Base-by-base conservation (phyloP, 176 grass and related monocot genomes). In the Rhynchospora tenuis region DNA sequence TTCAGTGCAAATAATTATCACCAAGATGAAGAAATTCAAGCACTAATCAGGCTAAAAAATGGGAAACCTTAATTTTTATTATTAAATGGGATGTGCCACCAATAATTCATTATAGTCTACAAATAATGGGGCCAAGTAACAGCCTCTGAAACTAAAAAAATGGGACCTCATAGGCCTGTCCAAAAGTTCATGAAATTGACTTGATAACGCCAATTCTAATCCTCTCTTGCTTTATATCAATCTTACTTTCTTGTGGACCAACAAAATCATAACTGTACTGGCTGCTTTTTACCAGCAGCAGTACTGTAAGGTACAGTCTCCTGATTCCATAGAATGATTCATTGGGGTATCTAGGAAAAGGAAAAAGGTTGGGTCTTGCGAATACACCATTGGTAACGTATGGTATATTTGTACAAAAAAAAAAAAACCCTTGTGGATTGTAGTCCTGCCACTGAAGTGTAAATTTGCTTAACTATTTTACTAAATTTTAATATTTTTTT, bases 291-390 rank as follows among this genome's bases (percentile, higher is more conserved):
- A 74, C 15, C 24, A 56, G 23, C 14, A 54, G 1, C 72, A 76
- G 73, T 77, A 77, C 26, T 77, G 73, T 77, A 28, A 56, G 73
- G 73, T 76, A 76, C 73, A 76, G n/a, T 20, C 33, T 55, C 48
- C 24, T 55, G 73, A 50, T 56, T 33, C 55, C 19, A 31, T 55
- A 77, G 47, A 77, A 56, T 11, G 73, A 24, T 77, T 55, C 46
- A 51, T 74, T 61, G 48, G 38, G 27, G 6, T 81, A 38, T 63
- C 55, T n/a, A 27, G 59, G 19, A 24, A 60, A 80, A 79, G 16
- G 11, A n/a, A n/a, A 62, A 61, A 59, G 1, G 31, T 42, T 58
- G 19, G 78, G 16, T 81, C 60, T 22, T 81, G 20, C 52, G 38
- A 81, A 46, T 42, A 42, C 78, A 62, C 42, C 2, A 33, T 14